A percentile compares a stretch with the other conserved stretches of the same genome.
These are phyloP conservation scores for Oryza nivara DNA, from an alignment of 176 grass and related monocot genomes.

Conservation along the genomic window DNA sequence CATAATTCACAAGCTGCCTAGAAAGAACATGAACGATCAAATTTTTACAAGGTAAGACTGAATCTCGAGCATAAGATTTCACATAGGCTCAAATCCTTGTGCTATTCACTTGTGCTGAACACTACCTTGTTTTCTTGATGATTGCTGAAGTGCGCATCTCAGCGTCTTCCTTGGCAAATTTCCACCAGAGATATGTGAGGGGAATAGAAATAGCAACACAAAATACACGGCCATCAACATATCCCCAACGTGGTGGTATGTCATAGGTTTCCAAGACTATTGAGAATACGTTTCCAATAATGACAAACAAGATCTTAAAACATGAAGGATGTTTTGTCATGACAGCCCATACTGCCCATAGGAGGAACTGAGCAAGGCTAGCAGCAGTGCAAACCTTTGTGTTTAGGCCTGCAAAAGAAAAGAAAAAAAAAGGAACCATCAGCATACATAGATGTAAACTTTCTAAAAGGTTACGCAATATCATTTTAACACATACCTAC, in stretches of 20 bases:
- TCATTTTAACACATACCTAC: background rate
- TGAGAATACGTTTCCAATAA: constrained; percentile 33
- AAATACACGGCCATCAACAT: constrained; percentile 55
- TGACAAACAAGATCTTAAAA: constrained; percentile 46
- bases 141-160: constrained; percentile 46
- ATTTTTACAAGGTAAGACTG: constrained; percentile 42
- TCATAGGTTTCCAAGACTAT: constrained; percentile 53
- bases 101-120: background rate
- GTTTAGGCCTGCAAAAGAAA: constrained; percentile 48
- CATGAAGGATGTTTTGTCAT: constrained; percentile 55
- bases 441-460: background rate
- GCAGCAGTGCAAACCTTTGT: constrained; percentile 55
- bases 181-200: constrained; percentile 72
- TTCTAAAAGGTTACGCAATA: background rate
- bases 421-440: background rate
- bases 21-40: constrained; percentile 2
- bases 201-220: constrained; percentile 42
- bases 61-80: constrained; percentile 10
- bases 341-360: constrained; percentile 62
- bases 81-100: background rate
- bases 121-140: constrained; percentile 64
- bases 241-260: constrained; percentile 61
- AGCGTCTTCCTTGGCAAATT: constrained; percentile 60
- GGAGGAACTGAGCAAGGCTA: constrained; percentile 47
- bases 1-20: constrained; percentile 26